Evolutionary conservation across 1,284 basidiomycete genomes (phyloP).

Genomic region (Papiliotrema nemorosa): DNA sequence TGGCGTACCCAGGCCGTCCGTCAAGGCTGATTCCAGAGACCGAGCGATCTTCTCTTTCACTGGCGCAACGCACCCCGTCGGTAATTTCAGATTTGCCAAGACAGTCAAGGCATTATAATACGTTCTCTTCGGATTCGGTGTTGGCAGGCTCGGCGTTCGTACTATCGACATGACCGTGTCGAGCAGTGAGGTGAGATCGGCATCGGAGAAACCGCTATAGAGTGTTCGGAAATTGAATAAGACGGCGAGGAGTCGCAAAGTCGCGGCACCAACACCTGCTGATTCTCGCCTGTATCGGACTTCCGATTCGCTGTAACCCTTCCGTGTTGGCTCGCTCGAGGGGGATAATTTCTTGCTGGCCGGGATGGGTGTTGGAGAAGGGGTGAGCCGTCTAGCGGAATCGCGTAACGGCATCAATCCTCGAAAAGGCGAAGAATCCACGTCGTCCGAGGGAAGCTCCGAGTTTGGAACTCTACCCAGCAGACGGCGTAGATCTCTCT

Average conservation of each 20-base stretch:
- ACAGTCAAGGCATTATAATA: conserved; percentile 43
- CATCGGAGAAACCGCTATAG: conserved; percentile 34
- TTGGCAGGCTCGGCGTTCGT: conserved; percentile 39
- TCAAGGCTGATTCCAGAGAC: conserved; percentile 31
- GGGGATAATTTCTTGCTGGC: conserved; percentile 5
- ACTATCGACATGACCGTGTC: conserved; percentile 42
- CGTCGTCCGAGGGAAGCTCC: conserved; percentile 14
- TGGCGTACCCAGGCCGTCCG: conserved; percentile 23
- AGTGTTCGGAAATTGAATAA: conserved; percentile 29
- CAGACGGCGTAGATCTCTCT: conserved; percentile 37
- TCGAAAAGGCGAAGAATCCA: conserved; percentile 29
- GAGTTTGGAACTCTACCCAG: conserved; percentile 36
- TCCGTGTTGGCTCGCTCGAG: conserved; percentile 13
- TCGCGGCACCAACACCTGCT: conserved; percentile 38
- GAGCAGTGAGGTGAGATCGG: conserved; percentile 40
- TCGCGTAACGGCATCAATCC: conserved; percentile 22
- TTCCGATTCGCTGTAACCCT: conserved; percentile 46
- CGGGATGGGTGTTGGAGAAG: conserved; percentile 22
- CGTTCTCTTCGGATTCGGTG: conserved; percentile 47
- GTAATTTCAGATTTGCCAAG: conserved; percentile 37
- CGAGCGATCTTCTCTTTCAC: conserved; percentile 38
- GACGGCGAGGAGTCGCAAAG: conserved; percentile 35
- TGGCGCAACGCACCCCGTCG: conserved; percentile 25
- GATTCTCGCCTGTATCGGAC: conserved; percentile 46
- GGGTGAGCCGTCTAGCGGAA: conserved; percentile 15